These are phyloP conservation scores for Mucor circinelloides DNA, from an alignment of 371 early-diverging fungal genomes.

Conservation along the genomic window DNA sequence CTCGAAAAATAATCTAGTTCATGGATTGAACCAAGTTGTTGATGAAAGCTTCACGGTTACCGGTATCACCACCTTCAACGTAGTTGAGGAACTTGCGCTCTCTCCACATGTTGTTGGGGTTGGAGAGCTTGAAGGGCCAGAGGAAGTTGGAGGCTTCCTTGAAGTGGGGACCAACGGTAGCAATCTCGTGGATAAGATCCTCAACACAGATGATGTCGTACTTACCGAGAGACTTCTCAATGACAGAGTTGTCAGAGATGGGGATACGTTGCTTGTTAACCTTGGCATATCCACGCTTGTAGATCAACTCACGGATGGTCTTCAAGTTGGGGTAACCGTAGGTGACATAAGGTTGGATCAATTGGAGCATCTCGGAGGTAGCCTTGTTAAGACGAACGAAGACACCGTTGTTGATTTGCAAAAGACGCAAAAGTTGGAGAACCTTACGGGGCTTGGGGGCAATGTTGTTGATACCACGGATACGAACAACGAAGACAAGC, in stretches of 20 bases:
- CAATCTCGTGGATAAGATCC: conserved; percentile 99
- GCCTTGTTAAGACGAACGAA: conserved; percentile 99
- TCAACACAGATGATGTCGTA: conserved; percentile 98
- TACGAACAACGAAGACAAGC: conserved; percentile 97
- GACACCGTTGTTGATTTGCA: conserved; percentile 99
- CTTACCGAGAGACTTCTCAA: conserved; percentile 95
- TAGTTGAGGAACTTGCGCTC: conserved; percentile 97
- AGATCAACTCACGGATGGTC: conserved; percentile 98
- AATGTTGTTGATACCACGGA: conserved; percentile 98
- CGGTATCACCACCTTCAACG: conserved; percentile 98
- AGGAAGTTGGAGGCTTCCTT: conserved; percentile 96
- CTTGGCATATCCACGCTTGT: conserved; percentile 99
- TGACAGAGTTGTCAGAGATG: conserved; percentile 95
- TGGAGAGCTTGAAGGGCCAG: conserved; percentile 99
- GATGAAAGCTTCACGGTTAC: conserved; percentile 97
- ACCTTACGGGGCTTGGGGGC: conserved; percentile 99
- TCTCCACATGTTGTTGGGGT: conserved; percentile 97
- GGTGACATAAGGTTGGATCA: conserved; percentile 98
- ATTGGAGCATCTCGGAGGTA: conserved; percentile 97
- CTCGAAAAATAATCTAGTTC: not conserved
- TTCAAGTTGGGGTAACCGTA: conserved; percentile 98
- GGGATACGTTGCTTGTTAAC: conserved; percentile 96
- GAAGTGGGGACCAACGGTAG: conserved; percentile 95
- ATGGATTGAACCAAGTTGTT: conserved; percentile 91
- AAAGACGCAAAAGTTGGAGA: conserved; percentile 97